Base-by-base conservation (phyloP, 331 rosid genomes). In the Quercus lobata region DNA sequence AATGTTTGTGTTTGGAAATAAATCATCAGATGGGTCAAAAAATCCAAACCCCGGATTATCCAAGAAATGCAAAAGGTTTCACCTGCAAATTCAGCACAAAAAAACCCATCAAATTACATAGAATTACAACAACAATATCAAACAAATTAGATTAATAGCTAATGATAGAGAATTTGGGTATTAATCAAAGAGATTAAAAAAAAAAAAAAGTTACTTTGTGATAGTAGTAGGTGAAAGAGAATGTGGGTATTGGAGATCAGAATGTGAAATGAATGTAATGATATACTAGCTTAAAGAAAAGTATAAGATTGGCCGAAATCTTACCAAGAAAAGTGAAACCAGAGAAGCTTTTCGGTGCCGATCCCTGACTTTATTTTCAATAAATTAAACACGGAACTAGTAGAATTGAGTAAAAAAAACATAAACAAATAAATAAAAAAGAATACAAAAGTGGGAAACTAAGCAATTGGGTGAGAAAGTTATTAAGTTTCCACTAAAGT, bases 21-120 rank as follows among this genome's bases (percentile, higher is more conserved):
- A 91, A 92, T 85, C 95, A 92, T 94, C 91, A 92, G 97, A 91
- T 77, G 92, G 81, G 76, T 81, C 81, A 80, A 11, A 49, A 49
- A 86, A 78, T 71, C 77, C 89, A 83, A 84, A 83, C 84, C 62
- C 78, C 81, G 85, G 79, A 79, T 73, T 78, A 79, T 73, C 35
- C 73, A 86, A 86, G 83, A 81, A 78, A 75, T 62, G 24, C 19
- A 35, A 78, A 37, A 49, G 54, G 22, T 69, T 74, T 80, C 22
- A 74, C 86, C 92, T 87, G 87, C 87, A 84, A 85, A 73, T 75
- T 18, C 55, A 84, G 41, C 30, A 76, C 15, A 18, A 34, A 7
- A 7, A 54, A 82, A 74, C 54, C 68, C 15, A 62, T 55, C n/a
- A 77, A 78, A 60, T 24, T 34, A 79, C 68, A 75, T 65, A 10